These are phyloP conservation scores for Rhododendron ferrugineum DNA, from an alignment of 148 eudicot genomes.

Conservation along the genomic window DNA sequence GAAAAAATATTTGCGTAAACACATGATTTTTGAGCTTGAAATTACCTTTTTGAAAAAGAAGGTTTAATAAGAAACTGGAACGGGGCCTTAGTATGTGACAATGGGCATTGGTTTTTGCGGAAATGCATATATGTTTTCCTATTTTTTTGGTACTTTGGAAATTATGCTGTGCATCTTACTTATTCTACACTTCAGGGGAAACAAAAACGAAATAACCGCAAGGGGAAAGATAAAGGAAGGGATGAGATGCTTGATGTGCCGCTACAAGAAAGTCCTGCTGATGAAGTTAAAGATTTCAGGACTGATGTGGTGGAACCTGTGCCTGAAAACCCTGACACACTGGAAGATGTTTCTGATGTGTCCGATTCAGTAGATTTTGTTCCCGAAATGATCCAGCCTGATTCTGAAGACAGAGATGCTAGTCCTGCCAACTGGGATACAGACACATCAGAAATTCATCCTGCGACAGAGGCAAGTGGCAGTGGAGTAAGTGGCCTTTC, in stretches of 20 bases:
- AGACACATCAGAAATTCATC: constrained; percentile 59
- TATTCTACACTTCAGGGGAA: constrained; percentile 46
- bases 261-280: constrained; percentile 26
- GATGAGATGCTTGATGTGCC: constrained; percentile 43
- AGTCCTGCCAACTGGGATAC: constrained; percentile 75
- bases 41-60: no score
- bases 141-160: not conserved
- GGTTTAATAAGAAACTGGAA: no score
- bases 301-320: constrained; percentile 29
- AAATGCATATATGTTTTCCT: not conserved
- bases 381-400: constrained; percentile 49
- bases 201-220: constrained; percentile 80
- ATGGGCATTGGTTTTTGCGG: not conserved
- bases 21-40: no score
- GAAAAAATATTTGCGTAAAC: no score
- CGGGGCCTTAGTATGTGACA: not conserved
- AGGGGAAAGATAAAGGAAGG: constrained; percentile 69
- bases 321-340: constrained; percentile 46
- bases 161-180: not conserved
- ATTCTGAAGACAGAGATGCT: constrained; percentile 69
- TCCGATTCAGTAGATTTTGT: constrained; percentile 67
- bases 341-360: constrained; percentile 67
- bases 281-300: constrained; percentile 27
- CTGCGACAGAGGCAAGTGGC: constrained; percentile 49
- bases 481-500: constrained; percentile 40